phyloP scores from a whole-genome alignment of 2,329 filamentous ascomycete species.

The Cadophora luteo-olivacea region DNA sequence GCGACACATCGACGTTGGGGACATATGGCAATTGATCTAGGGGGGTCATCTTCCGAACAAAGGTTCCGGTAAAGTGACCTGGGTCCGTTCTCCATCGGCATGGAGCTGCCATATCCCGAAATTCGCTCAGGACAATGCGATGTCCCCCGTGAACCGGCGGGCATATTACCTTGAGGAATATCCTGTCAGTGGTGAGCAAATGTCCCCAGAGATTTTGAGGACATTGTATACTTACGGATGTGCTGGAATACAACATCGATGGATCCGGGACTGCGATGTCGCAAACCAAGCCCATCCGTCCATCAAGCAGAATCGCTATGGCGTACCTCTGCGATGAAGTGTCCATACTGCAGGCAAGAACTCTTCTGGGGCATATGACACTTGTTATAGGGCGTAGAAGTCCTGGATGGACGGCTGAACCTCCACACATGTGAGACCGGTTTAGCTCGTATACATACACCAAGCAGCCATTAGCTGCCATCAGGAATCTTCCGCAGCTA shows the following conservation, averaged over 20 bases:
- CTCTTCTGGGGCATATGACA: conserved; percentile 61
- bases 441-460: conserved; percentile 61
- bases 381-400: conserved; percentile 54
- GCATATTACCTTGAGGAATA: conserved; percentile 27
- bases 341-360: conserved; percentile 68
- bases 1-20: conserved; percentile 69
- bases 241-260: conserved; percentile 35
- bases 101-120: conserved; percentile 11
- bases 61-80: conserved; percentile 53
- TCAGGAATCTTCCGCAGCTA: conserved; percentile 62
- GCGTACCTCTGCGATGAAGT: conserved; percentile 60
- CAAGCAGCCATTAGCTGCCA: conserved; percentile 59
- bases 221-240: neutral
- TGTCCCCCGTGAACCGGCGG: neutral
- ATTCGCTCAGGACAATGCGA: neutral
- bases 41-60: conserved; percentile 66
- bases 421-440: conserved; percentile 26
- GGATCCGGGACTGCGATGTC: conserved; percentile 50
- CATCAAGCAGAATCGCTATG: conserved; percentile 64
- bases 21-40: conserved; percentile 69
- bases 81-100: conserved; percentile 45
- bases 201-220: neutral
- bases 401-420: conserved; percentile 32
- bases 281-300: conserved; percentile 65
- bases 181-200: conserved; percentile 28